Evolutionary conservation across 768 basidiomycete species (phyloP).

Genomic region (Phylloporus rhodoxanthus): DNA sequence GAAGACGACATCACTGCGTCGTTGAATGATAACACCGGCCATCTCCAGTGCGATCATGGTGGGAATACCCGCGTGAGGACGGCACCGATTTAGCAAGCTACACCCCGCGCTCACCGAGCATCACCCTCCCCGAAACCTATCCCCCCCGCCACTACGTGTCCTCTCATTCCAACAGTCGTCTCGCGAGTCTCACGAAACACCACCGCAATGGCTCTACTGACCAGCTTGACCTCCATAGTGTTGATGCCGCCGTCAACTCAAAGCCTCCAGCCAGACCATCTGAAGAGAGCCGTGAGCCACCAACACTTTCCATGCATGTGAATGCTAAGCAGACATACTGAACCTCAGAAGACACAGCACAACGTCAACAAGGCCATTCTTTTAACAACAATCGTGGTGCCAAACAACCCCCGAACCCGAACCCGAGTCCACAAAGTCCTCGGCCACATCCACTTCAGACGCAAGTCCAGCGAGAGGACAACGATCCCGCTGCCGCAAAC

Average conservation of each 20-base stretch:
- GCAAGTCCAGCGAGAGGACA: constrained; percentile 51
- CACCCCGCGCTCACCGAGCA: constrained; percentile 65
- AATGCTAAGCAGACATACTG: constrained; percentile 14
- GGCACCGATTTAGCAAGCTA: constrained; percentile 49
- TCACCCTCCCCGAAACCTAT: constrained; percentile 48
- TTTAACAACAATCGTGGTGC: constrained; percentile 14
- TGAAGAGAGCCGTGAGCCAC: constrained; percentile 28
- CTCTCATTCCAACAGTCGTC: constrained; percentile 27
- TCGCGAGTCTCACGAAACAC: constrained; percentile 41
- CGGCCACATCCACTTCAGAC: constrained; percentile 36
- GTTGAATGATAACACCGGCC: constrained; percentile 37
- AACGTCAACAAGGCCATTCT: constrained; percentile 17
- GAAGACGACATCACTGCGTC: constrained; percentile 52
- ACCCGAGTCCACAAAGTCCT: constrained; percentile 16
- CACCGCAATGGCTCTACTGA: constrained; percentile 56
- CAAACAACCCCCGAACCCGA: constrained; percentile 20
- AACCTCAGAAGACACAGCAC: constrained; percentile 14
- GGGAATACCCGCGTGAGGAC: constrained; percentile 39
- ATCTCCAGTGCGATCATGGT: constrained; percentile 32
- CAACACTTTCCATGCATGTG: constrained; percentile 1
- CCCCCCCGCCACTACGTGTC: constrained; percentile 27
- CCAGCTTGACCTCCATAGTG: constrained; percentile 52
- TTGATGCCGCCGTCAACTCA: constrained; percentile 55
- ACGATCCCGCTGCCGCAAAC: constrained; percentile 56
- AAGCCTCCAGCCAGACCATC: constrained; percentile 29